Evolutionary conservation across 768 basidiomycete species (phyloP).

Genomic region (Termitomyces sp.): DNA sequence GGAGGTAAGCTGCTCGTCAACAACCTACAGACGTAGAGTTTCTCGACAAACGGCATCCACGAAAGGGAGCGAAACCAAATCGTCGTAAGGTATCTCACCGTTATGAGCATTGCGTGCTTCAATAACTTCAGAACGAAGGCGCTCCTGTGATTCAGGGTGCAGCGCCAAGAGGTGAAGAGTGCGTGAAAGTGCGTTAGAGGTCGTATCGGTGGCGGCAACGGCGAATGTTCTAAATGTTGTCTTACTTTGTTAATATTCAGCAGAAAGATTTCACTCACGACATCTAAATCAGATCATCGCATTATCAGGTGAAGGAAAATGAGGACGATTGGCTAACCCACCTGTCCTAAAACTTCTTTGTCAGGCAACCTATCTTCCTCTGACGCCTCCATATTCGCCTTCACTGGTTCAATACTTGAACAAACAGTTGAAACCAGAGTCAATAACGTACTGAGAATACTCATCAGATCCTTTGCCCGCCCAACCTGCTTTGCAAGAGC

Average conservation of each 20-base stretch:
- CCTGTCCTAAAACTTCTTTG: conserved; percentile 27
- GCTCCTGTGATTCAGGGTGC: conserved; percentile 28
- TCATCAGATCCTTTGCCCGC: conserved; percentile 10
- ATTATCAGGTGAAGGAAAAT: background rate
- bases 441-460: conserved; percentile 10
- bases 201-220: conserved; percentile 33
- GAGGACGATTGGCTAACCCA: conserved; percentile 3
- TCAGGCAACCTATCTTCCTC: conserved; percentile 27
- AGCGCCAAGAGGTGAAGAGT: conserved; percentile 25
- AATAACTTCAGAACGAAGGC: conserved; percentile 34
- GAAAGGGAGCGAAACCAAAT: conserved; percentile 17
- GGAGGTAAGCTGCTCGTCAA: background rate
- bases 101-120: conserved; percentile 12
- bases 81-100: conserved; percentile 17
- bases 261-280: conserved; percentile 9
- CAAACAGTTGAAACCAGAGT: too few species aligned
- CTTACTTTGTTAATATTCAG: too few species aligned
- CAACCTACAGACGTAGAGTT: conserved; percentile 17
- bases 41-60: conserved; percentile 20
- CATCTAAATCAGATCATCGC: conserved; percentile 12
- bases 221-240: conserved; percentile 15
- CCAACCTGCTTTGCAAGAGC: too few species aligned
- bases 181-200: conserved; percentile 26
- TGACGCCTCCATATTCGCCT: conserved; percentile 25
- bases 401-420: conserved; percentile 18